Conservation (phyloP, 164 flowering plant species). For the Santalum album region DNA sequence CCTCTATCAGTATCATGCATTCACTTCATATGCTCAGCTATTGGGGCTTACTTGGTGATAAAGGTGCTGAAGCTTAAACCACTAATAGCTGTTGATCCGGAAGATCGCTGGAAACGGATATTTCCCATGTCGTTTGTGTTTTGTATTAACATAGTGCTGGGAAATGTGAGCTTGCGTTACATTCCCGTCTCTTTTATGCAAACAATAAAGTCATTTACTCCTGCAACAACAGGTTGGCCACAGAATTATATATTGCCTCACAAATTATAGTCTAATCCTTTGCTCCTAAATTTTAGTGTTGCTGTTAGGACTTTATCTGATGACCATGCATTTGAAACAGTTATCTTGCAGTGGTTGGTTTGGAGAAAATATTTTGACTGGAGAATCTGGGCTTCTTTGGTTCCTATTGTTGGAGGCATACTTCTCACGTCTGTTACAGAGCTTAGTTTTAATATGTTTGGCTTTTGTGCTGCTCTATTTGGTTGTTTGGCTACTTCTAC, state of each 20-base stretch:
- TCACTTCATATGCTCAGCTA: slow-evolving; percentile 89
- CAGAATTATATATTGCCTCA: neutral
- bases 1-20: slow-evolving; percentile 85
- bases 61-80: slow-evolving; percentile 86
- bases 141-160: slow-evolving; percentile 90
- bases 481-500: slow-evolving; percentile 97
- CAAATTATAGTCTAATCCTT: neutral
- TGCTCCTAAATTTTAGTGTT: neutral
- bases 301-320: slow-evolving; percentile 5
- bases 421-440: slow-evolving; percentile 91
- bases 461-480: slow-evolving; percentile 87
- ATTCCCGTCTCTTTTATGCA: slow-evolving; percentile 99
- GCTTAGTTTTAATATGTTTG: slow-evolving; percentile 82
- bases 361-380: slow-evolving; percentile 88
- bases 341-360: slow-evolving; percentile 89
- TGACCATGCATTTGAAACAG: slow-evolving; percentile 28
- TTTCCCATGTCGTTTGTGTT: slow-evolving; percentile 98
- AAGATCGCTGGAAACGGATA: slow-evolving; percentile 95
- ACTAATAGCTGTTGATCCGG: slow-evolving; percentile 76
- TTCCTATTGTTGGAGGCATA: slow-evolving; percentile 96
- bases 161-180: slow-evolving; percentile 90
- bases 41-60: slow-evolving; percentile 83
- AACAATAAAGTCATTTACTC: slow-evolving; percentile 95
- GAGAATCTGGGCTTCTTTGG: slow-evolving; percentile 85
- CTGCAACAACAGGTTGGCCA: slow-evolving; percentile 92